Evolutionary conservation across 2,329 filamentous ascomycete genomes (phyloP), one percentile per base, ranked within the genome.

Genomic region (Fusarium sp.): DNA sequence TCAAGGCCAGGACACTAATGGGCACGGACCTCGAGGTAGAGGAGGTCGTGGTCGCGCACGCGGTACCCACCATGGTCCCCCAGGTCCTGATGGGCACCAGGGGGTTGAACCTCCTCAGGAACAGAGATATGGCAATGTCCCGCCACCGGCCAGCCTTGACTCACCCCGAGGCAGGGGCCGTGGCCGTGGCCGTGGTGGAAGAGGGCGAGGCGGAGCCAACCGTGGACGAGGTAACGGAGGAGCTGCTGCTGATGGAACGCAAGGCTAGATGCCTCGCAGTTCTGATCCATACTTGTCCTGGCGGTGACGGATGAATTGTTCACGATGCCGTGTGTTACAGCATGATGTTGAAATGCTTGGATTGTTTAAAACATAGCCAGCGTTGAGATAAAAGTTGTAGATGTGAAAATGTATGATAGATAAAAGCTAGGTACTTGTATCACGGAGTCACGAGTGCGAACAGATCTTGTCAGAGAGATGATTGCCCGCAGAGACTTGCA

Each of bases 91-190:
- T 36, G 75, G 60, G 26, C 41, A 57, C 15, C 45, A 65, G 11
- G 65, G 48, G 38, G 68, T 57, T 57, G 60, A 63, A 30, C 59
- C 66, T n/a, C 56, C 59, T 10, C 63, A 77, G 26, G 76, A 77
- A 65, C 76, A 77, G 50, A 80, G 79, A 38, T 91, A 89, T 75
- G 86, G 85, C 65, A 86, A 86, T 22, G 88, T 91, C 13, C 89
- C 90, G 35, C 91, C 91, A 28, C 91, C 91, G 3, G 80, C 87
- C 4, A 86, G 79, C 47, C 81, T 92, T 18, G 86, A 91, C 70
- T 76, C 82, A 24, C 77, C 81, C 28, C 82, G 82, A 33, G 81
- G 84, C 36, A 78, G 82, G 42, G 81, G 83, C 9, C 81, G 83
- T 36, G 82, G 83, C 14, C 81, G 83, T 61, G 82, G 82, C 18